Base-by-base conservation (phyloP, 306 rosid genomes). In the Begonia loranthoides region DNA sequence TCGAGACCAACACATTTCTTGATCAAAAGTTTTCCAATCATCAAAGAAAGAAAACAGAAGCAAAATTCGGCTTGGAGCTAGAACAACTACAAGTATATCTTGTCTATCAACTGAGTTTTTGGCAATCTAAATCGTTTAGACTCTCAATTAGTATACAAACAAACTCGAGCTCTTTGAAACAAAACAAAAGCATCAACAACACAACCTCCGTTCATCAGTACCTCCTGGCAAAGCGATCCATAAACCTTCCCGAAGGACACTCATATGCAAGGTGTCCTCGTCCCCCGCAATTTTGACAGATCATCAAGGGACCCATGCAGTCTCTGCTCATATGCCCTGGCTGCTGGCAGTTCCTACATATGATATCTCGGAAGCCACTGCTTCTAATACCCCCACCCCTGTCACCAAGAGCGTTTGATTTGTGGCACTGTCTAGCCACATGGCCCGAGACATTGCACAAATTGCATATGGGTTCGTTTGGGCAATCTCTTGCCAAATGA, bases 231-330 rank as follows among this genome's bases (percentile, higher is more conserved):
- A 72, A 85, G 55, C 94, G 94, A 41, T 90, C 95, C 87, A 89
- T 67, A 58, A 85, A 74, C 68, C 97, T 75, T 39, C 94, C 97
- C 0, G 97, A 90, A 55, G 97, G 97, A 66, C 97, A 90, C 75
- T 90, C 97, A 9, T 82, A 90, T 13, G 97, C 97, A 17, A 90
- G 56, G 67, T 90, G 97, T 16, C 97, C 97, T 15, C 97, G 87
- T 10, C 97, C 97, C 40, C 97, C 97, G 41, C 97, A 90, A 59
- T 90, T 90, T 70, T 90, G 97, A 60, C 97, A 90, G 54, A 85
- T 78, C 95, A 82, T 76, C 78, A 82, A 70, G 56, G 95, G 92
- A 10, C 95, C 95, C 94, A 90, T 74, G 73, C 99, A 90, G 60
- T 90, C 99, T 73, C 99, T 75, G 65, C 99, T 90, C 87, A 82